Base-by-base conservation (phyloP, 371 early-diverging fungal genomes). In the Mucor plumbeus region DNA sequence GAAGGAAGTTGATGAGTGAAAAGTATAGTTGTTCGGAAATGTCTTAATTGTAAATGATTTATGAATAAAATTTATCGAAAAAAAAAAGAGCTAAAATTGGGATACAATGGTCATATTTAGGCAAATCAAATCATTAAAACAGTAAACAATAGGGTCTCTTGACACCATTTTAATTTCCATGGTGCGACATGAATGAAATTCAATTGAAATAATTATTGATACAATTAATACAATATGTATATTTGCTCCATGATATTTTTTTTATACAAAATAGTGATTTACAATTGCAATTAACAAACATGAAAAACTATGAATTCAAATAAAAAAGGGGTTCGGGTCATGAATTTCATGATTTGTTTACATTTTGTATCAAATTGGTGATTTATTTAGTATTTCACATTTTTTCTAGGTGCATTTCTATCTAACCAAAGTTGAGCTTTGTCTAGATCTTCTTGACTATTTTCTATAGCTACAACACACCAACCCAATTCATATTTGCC, bases 401-500 rank as follows among this genome's bases (percentile, higher is more conserved):
- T 65, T 26, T 65, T 71, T 50, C 67, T 63, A 15, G 90, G 88
- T 21, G 89, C 89, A 69, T 89, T 87, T 44, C 59, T 59, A 21
- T 77, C 76, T 26, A 94, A 71, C 92, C 92, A 92, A 35, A 74
- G 54, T 55, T 68, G 65, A 1, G 91, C 91, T 36, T 73, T 71
- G 35, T 84, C 84, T 21, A 81, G 61, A 66, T 91, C 88, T 63
- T 86, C 89, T 15, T 79, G 74, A 44, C 75, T 78, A 17, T 68
- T 79, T 59, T 86, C 82, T 48, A 94, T 53, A 8, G 90, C 92
- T 65, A 88, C 88, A 26, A 91, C 77, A 65, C 91, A 88, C 91
- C 92, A 94, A 9, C 81, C 88, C 13, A 89, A 65, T 13, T 79
- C 74, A 71, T 83, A 92, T 21, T 72, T 68, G 0, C 70, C 76